Evolutionary conservation across 2,329 filamentous ascomycete species (phyloP), one percentile per base, ranked within the genome.

Genomic region (Hortaea werneckii): DNA sequence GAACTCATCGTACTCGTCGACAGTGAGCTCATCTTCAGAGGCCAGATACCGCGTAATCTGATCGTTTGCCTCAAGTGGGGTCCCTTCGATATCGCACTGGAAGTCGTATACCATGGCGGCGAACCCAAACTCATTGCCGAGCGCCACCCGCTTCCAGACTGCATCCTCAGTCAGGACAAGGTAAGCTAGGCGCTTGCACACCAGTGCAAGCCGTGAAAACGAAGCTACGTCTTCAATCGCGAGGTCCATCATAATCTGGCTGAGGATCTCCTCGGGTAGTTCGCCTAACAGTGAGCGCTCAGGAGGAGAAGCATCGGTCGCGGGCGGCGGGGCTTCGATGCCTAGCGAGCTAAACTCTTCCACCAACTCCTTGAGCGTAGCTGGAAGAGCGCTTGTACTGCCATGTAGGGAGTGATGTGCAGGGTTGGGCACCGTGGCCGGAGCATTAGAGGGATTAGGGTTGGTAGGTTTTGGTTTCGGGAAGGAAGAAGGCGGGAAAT

Each of bases 151-250:
- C 48, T 82, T 86, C 89, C 92, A 98, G 57, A 95, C 84, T 38
- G 77, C 77, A 57, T 95, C 83, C 62, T 96, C 89, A 5, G 84
- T 85, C 29, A 80, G 74, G 42, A 94, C 82, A 13, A 96, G 77
- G 62, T 85, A 95, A 20, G 90, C 88, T 38, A 96, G 71, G 10
- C 83, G 79, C 63, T 87, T 94, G 71, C 90, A 96, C 2, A 95
- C 89, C 51, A 82, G 78, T 0, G 87, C 76, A 11, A 89, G 72
- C 26, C 86, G 82, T 13, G 76, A 77, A 56, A 94, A 89, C 35
- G 84, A 79, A 3, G 82, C 83, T 0, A 94, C 75, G 54, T 98
- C 92, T 29, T 71, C 60, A 39, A 84, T 62, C 1, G 87, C 89
- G 0, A 92, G 68, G 48, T 87, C 78, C 7, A 71, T 72, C 10